These are phyloP conservation scores for Pontederia paniculata DNA, from an alignment of 176 grass and related monocot genomes.

Conservation along the genomic window DNA sequence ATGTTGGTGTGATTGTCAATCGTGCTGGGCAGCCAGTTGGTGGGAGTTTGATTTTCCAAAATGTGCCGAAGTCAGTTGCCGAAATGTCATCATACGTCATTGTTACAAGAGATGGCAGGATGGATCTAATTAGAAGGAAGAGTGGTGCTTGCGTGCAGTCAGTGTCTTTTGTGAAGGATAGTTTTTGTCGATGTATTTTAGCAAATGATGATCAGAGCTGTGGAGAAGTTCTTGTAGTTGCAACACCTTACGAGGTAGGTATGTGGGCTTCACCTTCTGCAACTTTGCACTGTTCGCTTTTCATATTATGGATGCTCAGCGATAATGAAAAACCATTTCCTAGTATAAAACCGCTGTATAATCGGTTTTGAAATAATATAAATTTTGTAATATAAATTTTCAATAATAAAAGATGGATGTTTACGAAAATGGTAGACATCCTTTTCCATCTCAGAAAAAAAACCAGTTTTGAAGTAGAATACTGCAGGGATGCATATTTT, in stretches of 20 bases:
- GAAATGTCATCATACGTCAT: constrained; percentile 65
- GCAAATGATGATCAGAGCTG: constrained; percentile 40
- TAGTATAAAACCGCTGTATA: too few species aligned
- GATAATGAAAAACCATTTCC: too few species aligned
- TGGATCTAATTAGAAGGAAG: constrained; percentile 75
- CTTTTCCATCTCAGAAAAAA: too few species aligned
- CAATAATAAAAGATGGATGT: too few species aligned
- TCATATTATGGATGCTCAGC: neutral
- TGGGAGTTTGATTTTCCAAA: constrained; percentile 77
- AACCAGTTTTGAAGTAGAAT: too few species aligned
- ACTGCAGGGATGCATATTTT: too few species aligned
- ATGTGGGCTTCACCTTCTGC: constrained; percentile 20
- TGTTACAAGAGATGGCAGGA: constrained; percentile 39
- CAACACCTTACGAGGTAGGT: constrained; percentile 98
- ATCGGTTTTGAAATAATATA: too few species aligned
- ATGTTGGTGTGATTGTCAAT: constrained; percentile 60
- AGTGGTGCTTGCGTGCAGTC: constrained; percentile 51
- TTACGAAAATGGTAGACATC: too few species aligned
- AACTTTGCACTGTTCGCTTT: neutral
- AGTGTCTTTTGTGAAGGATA: constrained; percentile 32
- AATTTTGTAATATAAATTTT: too few species aligned
- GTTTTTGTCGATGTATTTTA: constrained; percentile 33
- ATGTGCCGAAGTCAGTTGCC: constrained; percentile 38
- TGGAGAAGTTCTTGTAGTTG: constrained; percentile 35
- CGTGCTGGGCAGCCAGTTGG: constrained; percentile 44